Evolutionary conservation across 2,329 filamentous ascomycete genomes (phyloP).

Genomic region (Massarina eburnea): DNA sequence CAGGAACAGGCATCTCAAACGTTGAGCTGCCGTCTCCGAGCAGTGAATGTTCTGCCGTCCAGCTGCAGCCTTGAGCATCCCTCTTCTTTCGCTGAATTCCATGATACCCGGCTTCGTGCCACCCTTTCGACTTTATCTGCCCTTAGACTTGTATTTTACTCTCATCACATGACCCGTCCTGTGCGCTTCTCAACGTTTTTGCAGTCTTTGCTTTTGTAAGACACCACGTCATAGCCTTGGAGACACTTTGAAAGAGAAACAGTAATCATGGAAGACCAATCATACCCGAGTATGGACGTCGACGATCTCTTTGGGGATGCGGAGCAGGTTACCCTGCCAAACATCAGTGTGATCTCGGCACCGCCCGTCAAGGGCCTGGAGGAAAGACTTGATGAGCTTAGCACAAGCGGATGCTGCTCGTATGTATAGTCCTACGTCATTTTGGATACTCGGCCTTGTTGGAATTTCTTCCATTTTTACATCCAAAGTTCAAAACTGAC

Average conservation of each 20-base stretch:
- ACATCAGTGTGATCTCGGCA: conserved; percentile 54
- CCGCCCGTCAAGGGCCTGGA: conserved; percentile 67
- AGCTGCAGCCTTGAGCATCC: neutral
- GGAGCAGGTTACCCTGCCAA: conserved; percentile 61
- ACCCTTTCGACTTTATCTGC: neutral
- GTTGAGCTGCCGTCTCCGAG: neutral
- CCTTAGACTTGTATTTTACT: too few species aligned
- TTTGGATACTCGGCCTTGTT: neutral
- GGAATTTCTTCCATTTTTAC: neutral
- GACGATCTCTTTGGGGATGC: conserved; percentile 52
- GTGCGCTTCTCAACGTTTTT: neutral
- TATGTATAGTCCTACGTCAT: conserved; percentile 50
- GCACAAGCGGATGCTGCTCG: conserved; percentile 77
- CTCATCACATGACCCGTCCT: neutral
- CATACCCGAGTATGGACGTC: conserved; percentile 52
- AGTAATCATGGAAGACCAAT: conserved; percentile 57
- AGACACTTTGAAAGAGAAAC: conserved; percentile 13
- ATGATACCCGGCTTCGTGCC: neutral
- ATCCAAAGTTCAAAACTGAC: too few species aligned
- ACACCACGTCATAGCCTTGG: conserved; percentile 20
- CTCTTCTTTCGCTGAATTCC: neutral
- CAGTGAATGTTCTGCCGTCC: neutral
- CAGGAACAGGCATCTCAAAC: conserved; percentile 2
- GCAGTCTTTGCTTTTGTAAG: neutral
- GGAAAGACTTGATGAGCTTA: conserved; percentile 74